Conservation (phyloP, 441 rosid species). For the Viola pubescens region DNA sequence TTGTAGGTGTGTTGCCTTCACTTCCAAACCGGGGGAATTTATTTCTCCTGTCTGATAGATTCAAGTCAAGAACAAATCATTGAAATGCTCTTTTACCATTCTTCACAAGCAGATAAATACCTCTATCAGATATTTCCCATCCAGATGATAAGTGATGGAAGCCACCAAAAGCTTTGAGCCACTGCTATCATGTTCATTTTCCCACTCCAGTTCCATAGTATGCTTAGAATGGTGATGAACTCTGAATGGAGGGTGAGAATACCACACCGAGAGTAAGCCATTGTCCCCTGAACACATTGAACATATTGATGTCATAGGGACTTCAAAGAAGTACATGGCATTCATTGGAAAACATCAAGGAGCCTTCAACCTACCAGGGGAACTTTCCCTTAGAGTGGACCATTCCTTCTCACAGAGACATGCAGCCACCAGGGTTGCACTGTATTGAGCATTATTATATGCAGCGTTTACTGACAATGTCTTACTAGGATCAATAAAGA, state of each 20-base stretch:
- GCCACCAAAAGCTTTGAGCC: slow-evolving; percentile 39
- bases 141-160: slow-evolving; percentile 39
- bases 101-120: slow-evolving; percentile 30
- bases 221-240: slow-evolving; percentile 61
- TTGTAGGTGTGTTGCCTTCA: slow-evolving; percentile 45
- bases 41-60: slow-evolving; percentile 37
- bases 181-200: slow-evolving; percentile 42
- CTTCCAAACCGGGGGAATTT: slow-evolving; percentile 32
- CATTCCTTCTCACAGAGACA: slow-evolving; percentile 58
- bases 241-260: slow-evolving; percentile 73
- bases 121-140: slow-evolving; percentile 66
- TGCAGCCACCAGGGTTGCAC: slow-evolving; percentile 67
- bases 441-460: slow-evolving; percentile 35
- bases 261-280: slow-evolving; percentile 56
- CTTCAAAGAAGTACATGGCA: slow-evolving; percentile 9
- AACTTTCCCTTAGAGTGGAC: slow-evolving; percentile 31
- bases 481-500: slow-evolving; percentile 57
- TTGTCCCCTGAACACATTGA: slow-evolving; percentile 39
- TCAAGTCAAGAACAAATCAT: slow-evolving; percentile 6
- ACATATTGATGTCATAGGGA: slow-evolving; percentile 19
- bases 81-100: slow-evolving; percentile 14
- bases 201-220: slow-evolving; percentile 70
- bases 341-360: slow-evolving; percentile 19
- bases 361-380: slow-evolving; percentile 43
- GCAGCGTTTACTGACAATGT: slow-evolving; percentile 38